Percentiles rank a stretch among this genome's conserved stretches.
Evolutionary conservation across 805 yeast species (phyloP).

Genomic region (Clavispora phyllophila): DNA sequence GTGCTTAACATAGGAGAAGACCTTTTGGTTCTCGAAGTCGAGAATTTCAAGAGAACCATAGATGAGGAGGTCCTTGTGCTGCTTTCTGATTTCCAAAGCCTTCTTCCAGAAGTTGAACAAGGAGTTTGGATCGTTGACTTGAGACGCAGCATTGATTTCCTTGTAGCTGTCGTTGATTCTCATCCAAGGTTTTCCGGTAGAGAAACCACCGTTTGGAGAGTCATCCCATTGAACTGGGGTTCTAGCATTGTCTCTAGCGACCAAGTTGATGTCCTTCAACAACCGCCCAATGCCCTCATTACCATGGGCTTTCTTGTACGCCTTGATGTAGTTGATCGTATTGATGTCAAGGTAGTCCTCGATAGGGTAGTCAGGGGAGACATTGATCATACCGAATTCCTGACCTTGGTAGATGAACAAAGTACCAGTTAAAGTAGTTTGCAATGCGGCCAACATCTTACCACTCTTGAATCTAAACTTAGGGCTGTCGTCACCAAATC

Average conservation of each 20-base stretch:
- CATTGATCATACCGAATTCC: slow-evolving; percentile 53
- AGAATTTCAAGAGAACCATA: slow-evolving; percentile 43
- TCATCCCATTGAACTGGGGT: slow-evolving; percentile 55
- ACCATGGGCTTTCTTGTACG: slow-evolving; percentile 23
- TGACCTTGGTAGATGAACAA: slow-evolving; percentile 58
- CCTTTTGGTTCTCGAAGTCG: slow-evolving; percentile 38
- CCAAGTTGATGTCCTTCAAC: slow-evolving; percentile 27
- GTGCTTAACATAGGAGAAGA: slow-evolving; percentile 40
- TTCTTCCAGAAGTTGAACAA: slow-evolving; percentile 43
- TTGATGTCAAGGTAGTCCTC: slow-evolving; percentile 49
- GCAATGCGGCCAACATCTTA: slow-evolving; percentile 44
- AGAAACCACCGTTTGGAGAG: slow-evolving; percentile 42
- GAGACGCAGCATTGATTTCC: slow-evolving; percentile 45
- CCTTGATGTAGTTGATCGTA: slow-evolving; percentile 37
- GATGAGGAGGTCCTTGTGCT: slow-evolving; percentile 37
- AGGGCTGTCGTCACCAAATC: slow-evolving; percentile 42
- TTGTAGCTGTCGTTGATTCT: slow-evolving; percentile 45
- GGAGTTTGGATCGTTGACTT: slow-evolving; percentile 42
- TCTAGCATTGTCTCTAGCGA: slow-evolving; percentile 51
- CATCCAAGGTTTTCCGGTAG: slow-evolving; percentile 50
- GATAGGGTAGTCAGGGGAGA: slow-evolving; percentile 42
- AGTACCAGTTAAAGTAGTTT: slow-evolving; percentile 48
- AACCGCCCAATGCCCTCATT: slow-evolving; percentile 21
- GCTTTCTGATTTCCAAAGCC: slow-evolving; percentile 40
- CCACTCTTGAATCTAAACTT: slow-evolving; percentile 35